phyloP scores from a whole-genome alignment of 305 asterid species.

The Ruellia speciosa region DNA sequence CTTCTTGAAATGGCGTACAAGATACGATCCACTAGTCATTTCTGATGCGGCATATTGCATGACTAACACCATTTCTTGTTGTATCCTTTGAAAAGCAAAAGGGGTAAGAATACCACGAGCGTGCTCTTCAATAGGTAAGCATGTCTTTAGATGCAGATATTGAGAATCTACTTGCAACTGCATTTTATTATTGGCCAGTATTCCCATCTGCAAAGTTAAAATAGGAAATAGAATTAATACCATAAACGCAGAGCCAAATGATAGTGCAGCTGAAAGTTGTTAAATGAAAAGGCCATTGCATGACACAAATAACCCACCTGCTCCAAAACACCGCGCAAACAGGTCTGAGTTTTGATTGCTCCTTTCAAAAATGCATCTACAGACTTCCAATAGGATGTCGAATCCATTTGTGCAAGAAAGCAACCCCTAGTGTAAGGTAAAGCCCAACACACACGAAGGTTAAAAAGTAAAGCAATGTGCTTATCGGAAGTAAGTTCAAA shows the following conservation, averaged over 20 bases:
- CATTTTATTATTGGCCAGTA: constrained; percentile 28
- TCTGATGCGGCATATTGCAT: constrained; percentile 54
- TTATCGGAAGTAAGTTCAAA: constrained; percentile 47
- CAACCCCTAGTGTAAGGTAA: constrained; percentile 45
- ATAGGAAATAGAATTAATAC: constrained; percentile 13
- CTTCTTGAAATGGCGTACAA: constrained; percentile 54
- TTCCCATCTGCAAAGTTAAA: constrained; percentile 35
- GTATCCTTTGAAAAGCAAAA: constrained; percentile 39
- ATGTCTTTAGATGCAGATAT: constrained; percentile 44
- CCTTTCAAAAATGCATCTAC: constrained; percentile 31
- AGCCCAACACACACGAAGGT: constrained; percentile 51
- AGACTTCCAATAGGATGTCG: constrained; percentile 34
- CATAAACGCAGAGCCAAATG: constrained; percentile 6
- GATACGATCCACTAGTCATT: constrained; percentile 50
- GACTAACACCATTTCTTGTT: constrained; percentile 46
- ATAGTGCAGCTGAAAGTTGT: neutral
- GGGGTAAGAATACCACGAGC: constrained; percentile 43
- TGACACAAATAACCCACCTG: constrained; percentile 32
- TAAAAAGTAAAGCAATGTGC: constrained; percentile 48
- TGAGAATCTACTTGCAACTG: constrained; percentile 32
- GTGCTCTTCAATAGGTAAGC: constrained; percentile 56
- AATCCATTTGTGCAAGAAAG: constrained; percentile 49
- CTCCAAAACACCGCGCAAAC: constrained; percentile 49
- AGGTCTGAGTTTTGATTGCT: constrained; percentile 35
- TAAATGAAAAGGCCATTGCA: neutral